Base-by-base conservation (phyloP, 2,329 filamentous ascomycete genomes). In the Cytospora piceicola region DNA sequence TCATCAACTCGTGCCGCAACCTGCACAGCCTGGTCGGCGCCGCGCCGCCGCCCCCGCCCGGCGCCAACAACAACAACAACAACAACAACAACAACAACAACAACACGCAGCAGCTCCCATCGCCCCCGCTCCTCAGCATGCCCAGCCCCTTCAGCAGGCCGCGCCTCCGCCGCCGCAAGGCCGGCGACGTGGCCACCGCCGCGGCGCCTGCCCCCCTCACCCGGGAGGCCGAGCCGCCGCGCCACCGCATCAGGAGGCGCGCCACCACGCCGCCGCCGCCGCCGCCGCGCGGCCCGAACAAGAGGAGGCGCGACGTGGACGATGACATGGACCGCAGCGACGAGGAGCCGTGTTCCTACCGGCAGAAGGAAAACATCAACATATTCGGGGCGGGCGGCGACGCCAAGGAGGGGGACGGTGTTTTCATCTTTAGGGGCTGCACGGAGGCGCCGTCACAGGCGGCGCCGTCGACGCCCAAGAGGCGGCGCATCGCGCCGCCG, bases 1-100 rank as follows among this genome's bases (percentile, higher is more conserved):
- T 89, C 72, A 83, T 86, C 75, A 81, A 78, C 67, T 84, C 85
- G 56, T 89, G 86, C 73, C 85, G 85, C 74, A 85, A 83, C 6
- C 81, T 89, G 0, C 87, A 89, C 72, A 83, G 83, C 2, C 84
- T 88, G 71, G 80, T 88, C 67, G 76, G 81, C 30, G n/a, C n/a
- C n/a, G n/a, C n/a, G n/a, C n/a, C n/a, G n/a, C n/a, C n/a, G 49
- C 66, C 64, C 63, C 80, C 80, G 34, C 81, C 82, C 49, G 81
- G 73, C 8, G 65, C 71, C 27, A 71, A 73, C 63, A 70, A n/a
- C n/a, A n/a, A n/a, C n/a, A n/a, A n/a, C n/a, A n/a, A n/a, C n/a
- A n/a, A n/a, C n/a, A n/a, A n/a, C n/a, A n/a, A n/a, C n/a, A n/a
- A n/a, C n/a, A n/a, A n/a, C n/a, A n/a, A n/a, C n/a, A n/a, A n/a